Conservation (phyloP, 139 green algal genomes). For the Coccomyxa sp. region DNA sequence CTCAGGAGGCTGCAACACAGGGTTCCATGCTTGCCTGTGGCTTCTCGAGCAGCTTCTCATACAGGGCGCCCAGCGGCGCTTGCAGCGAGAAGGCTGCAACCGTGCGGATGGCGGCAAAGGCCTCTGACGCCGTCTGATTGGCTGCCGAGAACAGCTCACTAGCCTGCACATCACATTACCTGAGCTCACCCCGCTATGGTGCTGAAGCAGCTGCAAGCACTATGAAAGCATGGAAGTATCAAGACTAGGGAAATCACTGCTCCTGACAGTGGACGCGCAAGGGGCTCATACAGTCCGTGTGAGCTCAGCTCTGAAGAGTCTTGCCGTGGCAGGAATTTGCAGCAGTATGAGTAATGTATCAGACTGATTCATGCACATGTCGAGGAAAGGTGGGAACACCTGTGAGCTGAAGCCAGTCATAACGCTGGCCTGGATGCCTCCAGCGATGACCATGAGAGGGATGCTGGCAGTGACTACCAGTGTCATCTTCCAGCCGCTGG, state of each 20-base stretch:
- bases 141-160: constrained; percentile 55
- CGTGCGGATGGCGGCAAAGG: constrained; percentile 62
- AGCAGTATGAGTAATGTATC: too few species aligned
- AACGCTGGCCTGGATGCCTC: constrained; percentile 42
- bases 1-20: too few species aligned
- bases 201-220: neutral
- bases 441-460: constrained; percentile 54
- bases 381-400: too few species aligned
- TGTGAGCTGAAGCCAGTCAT: constrained; percentile 32
- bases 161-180: constrained; percentile 16
- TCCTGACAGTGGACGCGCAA: too few species aligned
- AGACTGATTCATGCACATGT: too few species aligned
- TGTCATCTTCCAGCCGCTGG: constrained; percentile 68
- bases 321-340: too few species aligned
- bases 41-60: constrained; percentile 19
- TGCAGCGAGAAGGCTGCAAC: constrained; percentile 17
- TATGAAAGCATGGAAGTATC: too few species aligned
- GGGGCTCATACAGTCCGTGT: too few species aligned
- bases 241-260: too few species aligned
- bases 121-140: constrained; percentile 69
- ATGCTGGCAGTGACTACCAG: constrained; percentile 65
- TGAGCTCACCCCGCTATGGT: constrained; percentile 5
- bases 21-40: too few species aligned
- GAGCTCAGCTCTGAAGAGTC: too few species aligned
- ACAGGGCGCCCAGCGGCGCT: constrained; percentile 18